Evolutionary conservation across 805 yeast species (phyloP), one percentile per base, ranked within the genome.

Genomic region (Candida easanensis): DNA sequence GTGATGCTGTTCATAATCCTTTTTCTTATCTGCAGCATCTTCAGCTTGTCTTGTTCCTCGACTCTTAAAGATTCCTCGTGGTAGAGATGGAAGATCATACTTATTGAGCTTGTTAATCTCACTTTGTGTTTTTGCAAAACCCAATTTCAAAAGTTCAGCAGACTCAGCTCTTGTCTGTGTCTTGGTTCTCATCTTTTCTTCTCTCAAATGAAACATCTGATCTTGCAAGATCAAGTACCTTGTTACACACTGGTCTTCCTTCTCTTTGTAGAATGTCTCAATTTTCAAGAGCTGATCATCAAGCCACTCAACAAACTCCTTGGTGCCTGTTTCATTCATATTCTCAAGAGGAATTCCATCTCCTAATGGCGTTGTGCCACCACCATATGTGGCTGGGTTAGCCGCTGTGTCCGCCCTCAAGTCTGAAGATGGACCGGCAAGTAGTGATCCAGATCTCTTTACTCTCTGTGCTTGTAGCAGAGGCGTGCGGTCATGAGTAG

Each of bases 241-340:
- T 44, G 76, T 77, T 34, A 78, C 69, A 1, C 77, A 79, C 19
- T 77, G 83, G 22, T 70, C 67, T 53, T 86, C 95, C 50, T 73
- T 78, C 23, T 73, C 77, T 34, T 60, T 67, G 59, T 75, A 88
- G 55, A 88, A 88, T 0, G 26, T 37, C 30, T 84, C 80, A 8
- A 87, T 82, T 59, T 80, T 84, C 4, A 40, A 49, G 20, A 82
- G 65, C 58, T 88, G 84, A 0, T 52, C 41, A 42, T 84, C 83
- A 5, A 88, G 70, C 95, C 95, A 88, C 2, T 53, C 58, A n/a
- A 72, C 49, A 50, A 88, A 88, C 40, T 74, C 75, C 4, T 59
- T 49, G 34, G 68, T 70, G 11, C 69, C 74, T n/a, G 66, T 64
- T 20, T 56, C 61, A 10, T 65, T 56, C 31, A 61, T 36, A 22